A percentile compares a stretch with the other conserved stretches of the same genome.
These are phyloP conservation scores for Prunus mira DNA, from an alignment of 306 rosid genomes.

Conservation along the genomic window DNA sequence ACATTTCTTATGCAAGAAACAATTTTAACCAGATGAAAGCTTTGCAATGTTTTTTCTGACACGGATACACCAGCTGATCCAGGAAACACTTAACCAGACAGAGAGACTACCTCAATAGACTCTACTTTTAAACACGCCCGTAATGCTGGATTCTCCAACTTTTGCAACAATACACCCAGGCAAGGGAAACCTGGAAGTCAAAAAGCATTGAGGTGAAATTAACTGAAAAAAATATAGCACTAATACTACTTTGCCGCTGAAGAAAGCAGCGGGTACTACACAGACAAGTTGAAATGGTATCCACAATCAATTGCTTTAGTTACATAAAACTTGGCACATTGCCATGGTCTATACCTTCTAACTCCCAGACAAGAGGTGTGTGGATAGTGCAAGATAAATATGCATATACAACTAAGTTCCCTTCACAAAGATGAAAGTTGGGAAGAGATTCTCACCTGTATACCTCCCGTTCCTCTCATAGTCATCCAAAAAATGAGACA, in stretches of 20 bases:
- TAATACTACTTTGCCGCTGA: not conserved
- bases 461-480: constrained; percentile 82
- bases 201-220: not conserved
- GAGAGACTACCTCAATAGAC: constrained; percentile 71
- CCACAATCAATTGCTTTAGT: not conserved
- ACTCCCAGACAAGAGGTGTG: not conserved
- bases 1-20: constrained; percentile 2
- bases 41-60: not conserved
- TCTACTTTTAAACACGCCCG: constrained; percentile 77
- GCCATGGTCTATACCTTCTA: not conserved
- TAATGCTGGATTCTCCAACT: constrained; percentile 93
- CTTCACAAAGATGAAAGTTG: constrained; percentile 9
- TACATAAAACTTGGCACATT: not conserved
- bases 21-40: not conserved
- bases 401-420: not conserved
- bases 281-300: not conserved
- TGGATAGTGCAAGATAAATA: not conserved
- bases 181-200: constrained; percentile 77
- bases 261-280: not conserved
- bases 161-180: constrained; percentile 92
- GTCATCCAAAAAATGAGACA: constrained; percentile 90
- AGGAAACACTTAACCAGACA: constrained; percentile 16
- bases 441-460: constrained; percentile 66
- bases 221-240: not conserved
- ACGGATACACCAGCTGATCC: not conserved